Evolutionary conservation across 2,329 filamentous ascomycete genomes (phyloP).

Genomic region (Paraphoma chrysanthemicola): DNA sequence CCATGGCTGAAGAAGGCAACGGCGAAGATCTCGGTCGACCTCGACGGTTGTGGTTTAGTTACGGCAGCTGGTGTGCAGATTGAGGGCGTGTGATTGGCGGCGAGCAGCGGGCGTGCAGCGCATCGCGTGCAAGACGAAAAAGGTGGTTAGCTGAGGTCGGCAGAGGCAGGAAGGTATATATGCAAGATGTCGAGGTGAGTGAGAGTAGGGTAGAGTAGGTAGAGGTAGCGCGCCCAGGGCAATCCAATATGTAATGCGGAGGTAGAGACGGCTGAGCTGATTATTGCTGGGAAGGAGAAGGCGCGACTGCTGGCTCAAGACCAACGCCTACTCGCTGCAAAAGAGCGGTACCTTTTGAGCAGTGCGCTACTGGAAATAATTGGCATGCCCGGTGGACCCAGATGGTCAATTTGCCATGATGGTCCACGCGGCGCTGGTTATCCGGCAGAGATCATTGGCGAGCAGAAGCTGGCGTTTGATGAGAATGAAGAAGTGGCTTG

Average conservation of each 20-base stretch:
- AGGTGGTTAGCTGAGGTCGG: conserved; percentile 1
- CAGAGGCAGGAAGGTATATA: conserved; percentile 11
- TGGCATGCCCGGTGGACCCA: conserved; percentile 1
- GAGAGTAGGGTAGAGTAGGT: neutral
- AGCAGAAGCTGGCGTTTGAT: neutral
- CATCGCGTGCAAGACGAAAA: conserved; percentile 22
- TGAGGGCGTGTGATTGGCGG: conserved; percentile 28
- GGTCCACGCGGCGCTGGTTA: neutral
- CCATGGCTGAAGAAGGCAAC: conserved; percentile 33
- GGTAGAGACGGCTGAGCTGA: neutral
- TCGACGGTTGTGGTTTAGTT: conserved; percentile 27
- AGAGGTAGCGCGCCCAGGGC: neutral
- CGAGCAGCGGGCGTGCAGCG: conserved; percentile 15
- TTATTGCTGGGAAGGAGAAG: neutral
- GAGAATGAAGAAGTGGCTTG: conserved; percentile 2
- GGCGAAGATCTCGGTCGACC: conserved; percentile 33
- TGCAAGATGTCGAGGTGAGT: conserved; percentile 2
- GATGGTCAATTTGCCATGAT: neutral
- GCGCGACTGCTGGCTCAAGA: conserved; percentile 2
- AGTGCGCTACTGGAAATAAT: conserved; percentile 5
- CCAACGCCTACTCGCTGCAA: conserved; percentile 12
- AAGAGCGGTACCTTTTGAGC: conserved; percentile 3
- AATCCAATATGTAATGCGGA: neutral
- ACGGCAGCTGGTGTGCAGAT: conserved; percentile 12
- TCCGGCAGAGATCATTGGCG: conserved; percentile 1